phyloP scores from a whole-genome alignment of 768 basidiomycete species.

The Phanerodontia chrysosporium region DNA sequence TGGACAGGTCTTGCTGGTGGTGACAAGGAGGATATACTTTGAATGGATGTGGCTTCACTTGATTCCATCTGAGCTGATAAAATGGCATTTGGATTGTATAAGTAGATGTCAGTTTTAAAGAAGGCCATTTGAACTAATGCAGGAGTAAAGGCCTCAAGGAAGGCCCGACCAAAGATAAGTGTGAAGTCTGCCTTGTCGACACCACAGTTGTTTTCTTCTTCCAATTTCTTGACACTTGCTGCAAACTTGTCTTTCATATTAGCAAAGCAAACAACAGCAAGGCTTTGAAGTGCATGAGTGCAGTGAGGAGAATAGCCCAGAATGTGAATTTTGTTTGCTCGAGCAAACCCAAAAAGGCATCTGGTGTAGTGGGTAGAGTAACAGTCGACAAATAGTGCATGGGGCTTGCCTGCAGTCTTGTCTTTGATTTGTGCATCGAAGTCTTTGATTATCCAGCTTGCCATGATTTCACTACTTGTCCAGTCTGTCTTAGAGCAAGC shows the following conservation, averaged over 20 bases:
- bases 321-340: slow-evolving; percentile 33
- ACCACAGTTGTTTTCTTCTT: not conserved
- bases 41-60: slow-evolving; percentile 15
- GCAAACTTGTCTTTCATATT: slow-evolving; percentile 30
- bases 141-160: slow-evolving; percentile 12
- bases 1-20: not conserved
- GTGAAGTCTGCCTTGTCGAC: slow-evolving; percentile 17
- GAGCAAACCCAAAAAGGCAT: slow-evolving; percentile 31
- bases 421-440: slow-evolving; percentile 33
- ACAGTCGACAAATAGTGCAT: slow-evolving; percentile 30
- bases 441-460: slow-evolving; percentile 14
- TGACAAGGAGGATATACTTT: not conserved
- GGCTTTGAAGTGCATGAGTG: slow-evolving; percentile 38
- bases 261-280: slow-evolving; percentile 42
- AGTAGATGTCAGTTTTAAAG: slow-evolving; percentile 12
- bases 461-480: slow-evolving; percentile 17
- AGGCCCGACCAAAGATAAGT: slow-evolving; percentile 12
- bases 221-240: slow-evolving; percentile 2
- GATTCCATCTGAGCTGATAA: slow-evolving; percentile 13
- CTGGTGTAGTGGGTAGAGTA: slow-evolving; percentile 37
- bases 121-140: slow-evolving; percentile 17
- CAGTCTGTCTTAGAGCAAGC: slow-evolving; percentile 20
- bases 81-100: slow-evolving; percentile 18
- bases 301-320: slow-evolving; percentile 37
- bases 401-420: slow-evolving; percentile 32